phyloP scores from a whole-genome alignment of 1,139 yeast species.

The Pneumocystis oryctolagi region DNA sequence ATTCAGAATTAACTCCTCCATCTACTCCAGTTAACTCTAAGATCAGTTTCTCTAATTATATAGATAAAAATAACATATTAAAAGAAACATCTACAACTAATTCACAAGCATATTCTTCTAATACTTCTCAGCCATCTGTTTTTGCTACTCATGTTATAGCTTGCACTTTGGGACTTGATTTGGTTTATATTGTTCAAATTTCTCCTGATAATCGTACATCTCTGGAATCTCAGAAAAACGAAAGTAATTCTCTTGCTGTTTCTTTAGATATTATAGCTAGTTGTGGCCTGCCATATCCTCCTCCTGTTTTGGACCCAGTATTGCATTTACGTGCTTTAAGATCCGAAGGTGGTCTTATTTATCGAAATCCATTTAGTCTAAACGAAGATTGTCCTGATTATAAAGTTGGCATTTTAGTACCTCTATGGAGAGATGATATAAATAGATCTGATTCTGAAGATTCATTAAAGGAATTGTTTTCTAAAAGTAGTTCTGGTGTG shows the following conservation, averaged over 20 bases:
- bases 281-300: conserved; percentile 17
- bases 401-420: not conserved
- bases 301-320: conserved; percentile 16
- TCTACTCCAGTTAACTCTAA: not conserved
- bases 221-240: conserved; percentile 17
- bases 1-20: not conserved
- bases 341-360: conserved; percentile 29
- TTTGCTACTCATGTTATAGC: conserved; percentile 10
- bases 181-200: conserved; percentile 24
- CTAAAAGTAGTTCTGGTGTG: not conserved
- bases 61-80: not conserved
- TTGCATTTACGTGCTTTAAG: conserved; percentile 19
- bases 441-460: not conserved
- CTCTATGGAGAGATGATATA: conserved; percentile 2
- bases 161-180: conserved; percentile 10
- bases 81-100: not conserved
- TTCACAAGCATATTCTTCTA: not conserved
- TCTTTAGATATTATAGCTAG: conserved; percentile 14
- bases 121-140: not conserved
- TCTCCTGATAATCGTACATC: conserved; percentile 46
- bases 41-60: not conserved
- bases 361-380: conserved; percentile 8
- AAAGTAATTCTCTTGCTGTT: conserved; percentile 2
- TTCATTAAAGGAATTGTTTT: not conserved
- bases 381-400: conserved; percentile 25